Base-by-base conservation (phyloP, 805 yeast species). In the Trichomonascus vanleenenianus region DNA sequence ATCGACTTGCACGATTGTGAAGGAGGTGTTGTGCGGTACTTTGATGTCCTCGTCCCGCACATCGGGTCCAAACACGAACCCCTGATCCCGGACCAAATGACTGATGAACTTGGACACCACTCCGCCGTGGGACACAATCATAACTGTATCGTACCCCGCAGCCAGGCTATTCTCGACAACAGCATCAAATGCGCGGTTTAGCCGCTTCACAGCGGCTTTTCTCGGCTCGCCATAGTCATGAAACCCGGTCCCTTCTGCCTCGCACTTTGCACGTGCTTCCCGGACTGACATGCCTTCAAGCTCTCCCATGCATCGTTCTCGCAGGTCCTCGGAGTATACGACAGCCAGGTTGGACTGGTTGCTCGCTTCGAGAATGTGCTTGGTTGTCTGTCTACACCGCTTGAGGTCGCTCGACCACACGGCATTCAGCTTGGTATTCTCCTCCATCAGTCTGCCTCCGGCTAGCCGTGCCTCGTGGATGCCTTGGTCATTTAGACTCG, bases 91-190 rank as follows among this genome's bases (percentile, higher is more conserved):
- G 41, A 76, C 63, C 37, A 83, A 64, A 58, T 79, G 70, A 49
- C 74, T 73, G 34, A 76, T 58, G 32, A 81, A 71, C 25, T 78
- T 74, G 39, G 85, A 74, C 14, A 86, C 79, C 1, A 83, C 83
- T 7, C 95, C 95, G 16, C 95, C 95, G 60, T 86, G 95, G 11
- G 87, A 77, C 46, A 86, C 76, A 16, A 85, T 48, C 11, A 80
- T 66, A 2, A 83, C 72, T 1, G 48, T 45, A 9, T 39, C 27
- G 45, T 63, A 58, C 19, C 62, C 61, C 1, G 64, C 56, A 0
- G 52, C 53, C 2, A 60, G 54, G 2, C 73, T 62, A 22, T 65
- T 66, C 8, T 67, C 63, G 2, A 78, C 58, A 0, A 76, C 62
- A 1, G 48, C 43, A 18, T 68, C 61, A 68, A 83, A 73, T 42